Evolutionary conservation across 306 rosid species (phyloP), one percentile per base, ranked within the genome.

Genomic region (Hippophae rhamnoides): DNA sequence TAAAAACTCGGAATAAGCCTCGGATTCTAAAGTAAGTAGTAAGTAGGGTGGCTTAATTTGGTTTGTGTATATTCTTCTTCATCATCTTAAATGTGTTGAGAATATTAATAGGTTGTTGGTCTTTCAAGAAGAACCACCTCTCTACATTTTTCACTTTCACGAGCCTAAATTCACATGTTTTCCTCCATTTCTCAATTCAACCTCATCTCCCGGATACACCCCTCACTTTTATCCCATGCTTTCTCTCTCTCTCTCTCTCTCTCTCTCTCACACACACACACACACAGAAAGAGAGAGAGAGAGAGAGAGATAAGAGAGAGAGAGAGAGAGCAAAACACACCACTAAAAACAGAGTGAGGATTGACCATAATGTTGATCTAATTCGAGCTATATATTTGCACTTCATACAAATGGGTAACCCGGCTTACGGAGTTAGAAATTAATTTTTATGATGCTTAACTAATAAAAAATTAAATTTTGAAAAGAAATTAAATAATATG

Each of bases 81-180:
- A 18, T 18, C 23, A 0, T 18, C 38, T 31, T 31, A 31, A 31
- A 31, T 31, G 38, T 31, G 38, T 4, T 31, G 38, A 31, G 38
- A 31, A 31, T 31, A 31, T 31, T 31, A 31, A 31, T 0, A 47
- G 50, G 13, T 9, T 47, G 13, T 9, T 9, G 50, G 13, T 47
- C 9, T 51, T 12, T 25, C 9, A 1, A 31, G 55, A 52, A 46
- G 48, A 71, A 70, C 62, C 90, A 90, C 97, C 86, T 81, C 83
- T 70, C 76, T 76, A 70, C 80, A 87, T 79, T 77, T 73, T 72
- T 61, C 64, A 66, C 69, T 61, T 66, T 85, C 96, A 87, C 97
- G 80, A 82, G 79, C 84, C 65, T 70, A 76, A 73, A 81, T 90
- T 90, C 97, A 92, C 98, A 79, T 85, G 98, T 85, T 77, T 70